Base-by-base conservation (phyloP, 805 yeast genomes). In the Metschnikowia matae region DNA sequence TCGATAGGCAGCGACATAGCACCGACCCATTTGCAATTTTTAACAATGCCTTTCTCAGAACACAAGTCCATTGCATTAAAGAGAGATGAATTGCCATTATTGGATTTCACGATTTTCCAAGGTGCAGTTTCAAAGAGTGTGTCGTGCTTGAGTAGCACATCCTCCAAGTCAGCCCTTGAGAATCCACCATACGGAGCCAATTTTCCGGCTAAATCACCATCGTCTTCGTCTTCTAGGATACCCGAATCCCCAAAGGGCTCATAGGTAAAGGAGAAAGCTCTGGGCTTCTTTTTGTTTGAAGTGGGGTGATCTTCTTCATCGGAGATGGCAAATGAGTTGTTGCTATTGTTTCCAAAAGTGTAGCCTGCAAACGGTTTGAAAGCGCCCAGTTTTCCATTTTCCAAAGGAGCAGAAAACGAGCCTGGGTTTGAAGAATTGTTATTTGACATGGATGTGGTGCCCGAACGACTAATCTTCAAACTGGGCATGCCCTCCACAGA, bases 1-100 rank as follows among this genome's bases (percentile, higher is more conserved):
- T 94, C 97, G 17, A 92, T 85, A 17, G 97, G 96, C 77, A 90
- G 86, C 26, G 96, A 95, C 33, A 87, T 68, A 0, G 96, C 84
- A n/a, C 99, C 99, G 1, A 92, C 80, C 96, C 97, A 92, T 50
- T 70, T 73, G 39, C 63, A 49, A 0, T 73, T 63, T 34, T 75
- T 68, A 13, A 78, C 62, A 26, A 64, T 59, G 4, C 66, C 65
- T 11, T 61, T 56, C 31, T 68, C 68, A 1, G 55, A 65, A 0
- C 92, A 85, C 6, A 85, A 70, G 44, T 79, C 77, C 14, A 94
- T 80, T 0, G 98, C 97, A 57, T 94, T 92, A 54, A 81, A 80
- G 60, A 94, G 76, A 7, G 96, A 94, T 32, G 91, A 96, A 62
- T 94, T 94, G 6, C 97, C 96, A 56, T 83, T 83, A 6, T 69